Evolutionary conservation across 148 eudicot species (phyloP), one percentile per base, ranked within the genome.

Genomic region (Persicaria tinctoria): DNA sequence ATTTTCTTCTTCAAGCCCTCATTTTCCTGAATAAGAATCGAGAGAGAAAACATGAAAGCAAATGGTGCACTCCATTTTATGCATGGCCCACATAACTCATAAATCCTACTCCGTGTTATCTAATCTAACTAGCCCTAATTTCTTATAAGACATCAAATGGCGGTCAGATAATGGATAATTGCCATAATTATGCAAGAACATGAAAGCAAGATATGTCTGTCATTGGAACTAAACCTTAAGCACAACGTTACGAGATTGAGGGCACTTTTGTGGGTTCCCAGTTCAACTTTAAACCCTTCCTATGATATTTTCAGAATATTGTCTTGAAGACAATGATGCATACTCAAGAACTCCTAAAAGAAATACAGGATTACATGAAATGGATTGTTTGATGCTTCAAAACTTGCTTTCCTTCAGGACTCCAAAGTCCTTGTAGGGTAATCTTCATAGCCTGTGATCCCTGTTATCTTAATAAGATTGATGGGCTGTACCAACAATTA

Each of bases 401-500:
- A 41, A 64, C 47, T 38, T 32, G 16, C 18, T 64, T 41, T 12
- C 46, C 6, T 64, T 9, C 14, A 11, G 27, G 5, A 9, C 46
- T 63, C 12, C n/a, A 27, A 27, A 27, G 11, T 63, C 47, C 80
- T 66, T 44, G 83, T 90, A 5, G 97, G 97, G 32, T 81, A 85
- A 72, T 89, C 87, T 77, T 94, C 84, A 78, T 88, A 91, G 5
- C 97, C 98, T 6, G 93, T 88, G 81, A 94, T 94, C 77, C 89
- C 91, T 51, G 87, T 82, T 74, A 94, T 86, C 87, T 85, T 78
- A 50, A 94, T 88, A 23, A 90, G 84, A 3, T 96, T 89, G 60
- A 86, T 91, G 41, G 98, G 98, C 97, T 90, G 96, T 81, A 82
- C 12, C 20, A 54, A 54, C 56, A 50, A 23, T 48, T 18, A 72